Evolutionary conservation across 2,329 filamentous ascomycete genomes (phyloP).

Genomic region (Dactylellina drechsleri): DNA sequence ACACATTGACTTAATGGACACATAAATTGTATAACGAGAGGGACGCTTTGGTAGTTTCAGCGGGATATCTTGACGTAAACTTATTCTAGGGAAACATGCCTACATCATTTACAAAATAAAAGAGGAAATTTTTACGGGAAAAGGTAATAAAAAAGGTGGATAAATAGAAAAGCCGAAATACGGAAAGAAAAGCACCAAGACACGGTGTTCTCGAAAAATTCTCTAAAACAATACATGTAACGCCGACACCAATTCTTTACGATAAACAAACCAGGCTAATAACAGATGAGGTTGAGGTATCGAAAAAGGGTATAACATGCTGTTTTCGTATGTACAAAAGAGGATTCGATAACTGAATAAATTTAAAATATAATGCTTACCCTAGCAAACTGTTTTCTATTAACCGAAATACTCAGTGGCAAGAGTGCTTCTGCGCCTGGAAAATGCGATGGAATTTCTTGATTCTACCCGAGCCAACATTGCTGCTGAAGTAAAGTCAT

Average conservation of each 20-base stretch:
- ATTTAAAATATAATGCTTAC: slow-evolving; percentile 23
- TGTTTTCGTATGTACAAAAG: slow-evolving; percentile 41
- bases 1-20: too few relatives aligned
- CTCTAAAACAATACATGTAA: slow-evolving; percentile 16
- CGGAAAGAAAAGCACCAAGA: slow-evolving; percentile 2
- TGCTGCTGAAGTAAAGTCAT: slow-evolving; percentile 90
- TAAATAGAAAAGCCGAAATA: too few relatives aligned
- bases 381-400: slow-evolving; percentile 55
- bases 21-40: too few relatives aligned
- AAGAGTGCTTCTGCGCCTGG: slow-evolving; percentile 59
- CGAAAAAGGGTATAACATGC: slow-evolving; percentile 44
- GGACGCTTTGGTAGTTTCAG: too few relatives aligned
- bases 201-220: background rate
- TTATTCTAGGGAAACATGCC: too few relatives aligned
- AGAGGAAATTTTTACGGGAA: background rate
- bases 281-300: slow-evolving; percentile 25
- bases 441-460: slow-evolving; percentile 65
- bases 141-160: background rate
- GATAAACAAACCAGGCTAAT: slow-evolving; percentile 7
- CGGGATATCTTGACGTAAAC: too few relatives aligned
- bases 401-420: slow-evolving; percentile 60
- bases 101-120: background rate
- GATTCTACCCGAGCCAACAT: slow-evolving; percentile 86
- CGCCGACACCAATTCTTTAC: slow-evolving; percentile 11
- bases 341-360: slow-evolving; percentile 15